A percentile compares a stretch with the other conserved stretches of the same genome.
phyloP scores from a whole-genome alignment of 2,329 filamentous ascomycete species.

The Hypoxylon sp. region DNA sequence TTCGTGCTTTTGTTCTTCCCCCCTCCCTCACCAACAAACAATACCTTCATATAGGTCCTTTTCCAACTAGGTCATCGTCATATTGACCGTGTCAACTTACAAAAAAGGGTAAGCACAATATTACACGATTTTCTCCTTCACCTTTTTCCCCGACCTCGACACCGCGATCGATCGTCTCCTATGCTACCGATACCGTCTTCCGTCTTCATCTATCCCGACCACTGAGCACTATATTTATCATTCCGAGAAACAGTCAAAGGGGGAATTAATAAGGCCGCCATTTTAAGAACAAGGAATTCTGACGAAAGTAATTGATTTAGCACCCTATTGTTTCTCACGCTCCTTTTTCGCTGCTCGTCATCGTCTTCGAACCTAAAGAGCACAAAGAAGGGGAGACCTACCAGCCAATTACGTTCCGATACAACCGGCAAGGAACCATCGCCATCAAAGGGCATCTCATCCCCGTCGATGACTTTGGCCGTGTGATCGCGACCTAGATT shows the following conservation, averaged over 20 bases:
- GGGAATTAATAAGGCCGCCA: slow-evolving; percentile 8
- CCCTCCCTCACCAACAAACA: slow-evolving; percentile 20
- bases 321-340: slow-evolving; percentile 43
- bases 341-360: slow-evolving; percentile 34
- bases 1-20: slow-evolving; percentile 40
- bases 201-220: slow-evolving; percentile 9
- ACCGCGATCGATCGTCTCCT: slow-evolving; percentile 9
- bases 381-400: slow-evolving; percentile 32
- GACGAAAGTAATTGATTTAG: slow-evolving; percentile 40
- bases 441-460: slow-evolving; percentile 33
- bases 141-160: slow-evolving; percentile 8
- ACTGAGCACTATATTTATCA: slow-evolving; percentile 9
- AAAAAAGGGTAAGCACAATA: slow-evolving; percentile 37
- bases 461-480: slow-evolving; percentile 37
- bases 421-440: slow-evolving; percentile 33
- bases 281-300: slow-evolving; percentile 36
- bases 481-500: slow-evolving; percentile 20
- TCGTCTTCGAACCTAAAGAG: slow-evolving; percentile 18
- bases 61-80: slow-evolving; percentile 33
- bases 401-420: slow-evolving; percentile 15
- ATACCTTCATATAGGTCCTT: slow-evolving; percentile 36
- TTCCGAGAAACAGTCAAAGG: slow-evolving; percentile 27
- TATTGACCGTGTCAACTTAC: slow-evolving; percentile 29
- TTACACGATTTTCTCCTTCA: slow-evolving; percentile 20
- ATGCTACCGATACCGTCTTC: slow-evolving; percentile 3